Evolutionary conservation across 73 alveolate species (phyloP).

Genomic region (Urostyla sp.): DNA sequence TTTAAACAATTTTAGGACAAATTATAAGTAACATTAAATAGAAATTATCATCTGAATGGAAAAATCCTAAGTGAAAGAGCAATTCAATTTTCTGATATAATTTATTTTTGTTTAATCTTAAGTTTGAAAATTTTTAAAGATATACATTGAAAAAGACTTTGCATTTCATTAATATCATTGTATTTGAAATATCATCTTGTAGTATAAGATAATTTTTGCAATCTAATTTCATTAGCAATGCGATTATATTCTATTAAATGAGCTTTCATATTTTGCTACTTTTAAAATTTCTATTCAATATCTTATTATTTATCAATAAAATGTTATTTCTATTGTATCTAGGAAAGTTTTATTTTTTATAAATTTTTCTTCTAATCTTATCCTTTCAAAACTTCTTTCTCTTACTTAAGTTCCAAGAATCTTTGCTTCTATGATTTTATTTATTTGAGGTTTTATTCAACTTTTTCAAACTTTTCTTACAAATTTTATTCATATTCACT

Average conservation of each 20-base stretch:
- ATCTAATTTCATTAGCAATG: slow-evolving; percentile 50
- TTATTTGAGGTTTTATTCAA: slow-evolving; percentile 13
- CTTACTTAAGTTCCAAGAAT: slow-evolving; percentile 13
- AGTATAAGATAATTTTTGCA: neutral
- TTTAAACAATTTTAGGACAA: neutral
- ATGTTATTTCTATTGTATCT: neutral
- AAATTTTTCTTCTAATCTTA: slow-evolving; percentile 25
- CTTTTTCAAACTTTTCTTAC: neutral
- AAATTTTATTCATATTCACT: neutral
- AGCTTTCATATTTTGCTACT: slow-evolving; percentile 6
- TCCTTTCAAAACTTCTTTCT: slow-evolving; percentile 22
- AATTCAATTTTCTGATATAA: neutral
- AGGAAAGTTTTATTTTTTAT: neutral
- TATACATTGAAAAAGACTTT: too few species aligned
- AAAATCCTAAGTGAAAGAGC: slow-evolving; percentile 12
- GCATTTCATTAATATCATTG: too few species aligned
- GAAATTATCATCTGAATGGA: slow-evolving; percentile 55
- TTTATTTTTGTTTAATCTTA: too few species aligned
- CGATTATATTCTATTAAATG: slow-evolving; percentile 39
- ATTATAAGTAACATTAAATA: neutral
- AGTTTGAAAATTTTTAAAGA: neutral
- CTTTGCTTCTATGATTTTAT: neutral
- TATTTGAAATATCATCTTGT: neutral
- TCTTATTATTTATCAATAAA: slow-evolving; percentile 14
- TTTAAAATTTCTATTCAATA: neutral